These are phyloP conservation scores for Baudoinia panamericana DNA, from an alignment of 495 filamentous ascomycete species.

Conservation along the genomic window DNA sequence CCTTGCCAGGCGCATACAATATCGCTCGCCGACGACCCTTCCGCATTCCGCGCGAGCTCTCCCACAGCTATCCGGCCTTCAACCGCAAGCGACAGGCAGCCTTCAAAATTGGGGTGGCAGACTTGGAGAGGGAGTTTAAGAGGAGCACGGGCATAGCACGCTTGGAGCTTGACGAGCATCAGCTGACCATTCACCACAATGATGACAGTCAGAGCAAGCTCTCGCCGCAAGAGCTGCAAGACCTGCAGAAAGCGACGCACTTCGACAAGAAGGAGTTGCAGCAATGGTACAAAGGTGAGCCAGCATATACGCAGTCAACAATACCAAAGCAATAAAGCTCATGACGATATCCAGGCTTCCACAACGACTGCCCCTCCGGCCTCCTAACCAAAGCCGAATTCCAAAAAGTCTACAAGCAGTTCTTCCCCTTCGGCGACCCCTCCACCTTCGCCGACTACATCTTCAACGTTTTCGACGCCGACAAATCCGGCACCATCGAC, in stretches of 20 bases:
- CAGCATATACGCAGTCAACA: not conserved
- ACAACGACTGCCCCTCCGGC: conserved; percentile 94
- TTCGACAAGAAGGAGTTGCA: conserved; percentile 99
- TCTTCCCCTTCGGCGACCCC: conserved; percentile 97
- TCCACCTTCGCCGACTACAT: conserved; percentile 97
- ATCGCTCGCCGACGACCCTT: conserved; percentile 14
- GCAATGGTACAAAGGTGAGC: conserved; percentile 97
- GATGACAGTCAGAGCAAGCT: conserved; percentile 51
- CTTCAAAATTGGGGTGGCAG: conserved; percentile 8
- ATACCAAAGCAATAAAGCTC: too few species aligned
- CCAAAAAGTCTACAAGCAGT: conserved; percentile 98
- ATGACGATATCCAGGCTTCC: conserved; percentile 55
- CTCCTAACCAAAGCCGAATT: conserved; percentile 96
- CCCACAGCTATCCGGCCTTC: conserved; percentile 16
- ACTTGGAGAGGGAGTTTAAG: conserved; percentile 9
- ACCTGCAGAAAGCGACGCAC: conserved; percentile 90
- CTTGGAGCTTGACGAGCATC: conserved; percentile 6
- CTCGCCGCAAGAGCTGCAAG: conserved; percentile 81
- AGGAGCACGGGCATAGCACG: conserved; percentile 7
- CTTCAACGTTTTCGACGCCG: conserved; percentile 96
- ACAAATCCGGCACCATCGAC: conserved; percentile 94
- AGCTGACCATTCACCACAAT: conserved; percentile 17
- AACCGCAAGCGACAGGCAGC: conserved; percentile 8
- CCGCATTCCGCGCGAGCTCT: conserved; percentile 13
- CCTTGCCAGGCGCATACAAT: conserved; percentile 11